phyloP scores from a whole-genome alignment of 2,329 filamentous ascomycete genomes.

The Stachybotrys echinatus region DNA sequence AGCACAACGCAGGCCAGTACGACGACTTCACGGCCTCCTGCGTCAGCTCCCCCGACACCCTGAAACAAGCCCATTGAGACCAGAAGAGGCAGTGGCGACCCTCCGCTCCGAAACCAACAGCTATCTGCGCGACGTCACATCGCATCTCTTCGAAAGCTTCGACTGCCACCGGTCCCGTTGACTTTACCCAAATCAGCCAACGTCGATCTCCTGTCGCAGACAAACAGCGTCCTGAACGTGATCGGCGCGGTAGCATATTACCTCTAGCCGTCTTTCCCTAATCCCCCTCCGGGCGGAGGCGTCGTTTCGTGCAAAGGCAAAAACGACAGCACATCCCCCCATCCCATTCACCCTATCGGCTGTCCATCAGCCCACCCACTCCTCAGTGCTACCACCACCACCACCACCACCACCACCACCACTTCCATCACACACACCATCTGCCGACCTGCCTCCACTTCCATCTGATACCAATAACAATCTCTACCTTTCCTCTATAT shows the following conservation, averaged over 20 bases:
- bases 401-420: not conserved
- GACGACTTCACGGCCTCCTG: too few species aligned
- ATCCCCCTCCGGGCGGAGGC: not conserved
- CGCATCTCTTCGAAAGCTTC: not conserved
- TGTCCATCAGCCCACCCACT: slow-evolving; percentile 1
- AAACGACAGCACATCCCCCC: not conserved
- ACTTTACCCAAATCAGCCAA: slow-evolving; percentile 18
- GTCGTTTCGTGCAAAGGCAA: not conserved
- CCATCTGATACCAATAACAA: not conserved
- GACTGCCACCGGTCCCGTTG: slow-evolving; percentile 3
- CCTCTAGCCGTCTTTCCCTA: slow-evolving; percentile 2
- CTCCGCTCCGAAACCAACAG: not conserved
- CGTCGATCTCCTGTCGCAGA: slow-evolving; percentile 18
- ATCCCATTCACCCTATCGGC: not conserved
- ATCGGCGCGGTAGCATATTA: slow-evolving; percentile 7
- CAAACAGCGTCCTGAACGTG: slow-evolving; percentile 11
- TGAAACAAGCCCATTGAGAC: not conserved
- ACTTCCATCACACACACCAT: not conserved
- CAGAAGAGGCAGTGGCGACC: not conserved
- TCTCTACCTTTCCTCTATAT: not conserved
- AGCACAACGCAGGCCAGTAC: too few species aligned
- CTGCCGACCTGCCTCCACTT: not conserved
- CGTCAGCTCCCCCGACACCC: too few species aligned
- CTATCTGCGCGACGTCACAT: not conserved
- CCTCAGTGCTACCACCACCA: too few species aligned